Base-by-base conservation (phyloP, 2,329 filamentous ascomycete species). In the Ceratocystis ficicola region DNA sequence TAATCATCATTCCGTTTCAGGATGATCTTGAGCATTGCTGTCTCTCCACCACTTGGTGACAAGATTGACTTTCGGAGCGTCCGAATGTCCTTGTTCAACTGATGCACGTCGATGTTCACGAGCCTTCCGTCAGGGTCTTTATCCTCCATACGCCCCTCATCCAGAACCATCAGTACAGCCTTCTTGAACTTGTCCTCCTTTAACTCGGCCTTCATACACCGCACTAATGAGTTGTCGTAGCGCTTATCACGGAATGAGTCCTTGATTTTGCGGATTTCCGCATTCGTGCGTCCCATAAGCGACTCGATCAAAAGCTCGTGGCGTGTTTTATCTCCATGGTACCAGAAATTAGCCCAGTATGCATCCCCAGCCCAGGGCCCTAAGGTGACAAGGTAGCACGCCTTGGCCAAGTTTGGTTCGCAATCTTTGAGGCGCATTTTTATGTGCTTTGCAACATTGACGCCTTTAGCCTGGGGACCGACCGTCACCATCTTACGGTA, bases 331-430 rank as follows among this genome's bases (percentile, higher is more conserved):
- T 93, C 88, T 46, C 87, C 86, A 73, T 96, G 93, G 76, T 96
- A 97, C 86, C 91, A 97, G 75, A 90, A 96, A 74, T 96, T 97
- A 68, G 93, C 91, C 92, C 94, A 99, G 79, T 96, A 96, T 0
- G 90, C 90, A 75, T 99, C 94, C 70, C 86, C 87, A 77, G 96
- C 94, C 86, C 91, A 97, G 64, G 83, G 83, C 8, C 94, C 94
- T 0, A 97, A 82, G 0, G 93, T 91, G 1, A 90, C 92, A 2
- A 92, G 86, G 74, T 97, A 96, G 72, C 88, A 91, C 5, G 89
- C 88, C 76, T 97, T 97, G 76, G 92, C 93, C 70, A 97, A 86
- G 70, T 84, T 86, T 3, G 86, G 80, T 65, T 87, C 81, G 70
- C 86, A 83, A 55, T 89, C 86, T 76, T 92, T 91, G 71, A 92